phyloP scores from a whole-genome alignment of 768 basidiomycete genomes.

The Mycena indigotica region DNA sequence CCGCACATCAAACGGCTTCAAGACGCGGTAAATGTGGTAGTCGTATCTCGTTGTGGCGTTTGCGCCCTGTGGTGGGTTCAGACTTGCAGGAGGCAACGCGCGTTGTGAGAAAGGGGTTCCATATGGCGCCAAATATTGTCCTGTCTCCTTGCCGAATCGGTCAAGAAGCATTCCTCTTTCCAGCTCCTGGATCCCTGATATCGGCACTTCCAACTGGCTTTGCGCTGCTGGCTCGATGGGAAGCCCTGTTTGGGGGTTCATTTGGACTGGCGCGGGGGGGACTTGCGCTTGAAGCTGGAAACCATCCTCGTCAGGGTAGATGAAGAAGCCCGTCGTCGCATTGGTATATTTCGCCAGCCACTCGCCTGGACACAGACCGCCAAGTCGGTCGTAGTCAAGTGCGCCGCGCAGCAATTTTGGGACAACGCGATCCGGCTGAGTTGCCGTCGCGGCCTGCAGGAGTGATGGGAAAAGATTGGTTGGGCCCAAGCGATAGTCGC shows the following conservation, averaged over 20 bases:
- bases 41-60: too few relatives aligned
- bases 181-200: conserved; percentile 13
- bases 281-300: conserved; percentile 18
- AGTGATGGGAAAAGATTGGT: background rate
- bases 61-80: conserved; percentile 6
- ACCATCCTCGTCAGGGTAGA: background rate
- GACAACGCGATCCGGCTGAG: background rate
- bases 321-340: background rate
- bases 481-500: conserved; percentile 10
- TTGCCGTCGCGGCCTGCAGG: too few relatives aligned
- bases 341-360: conserved; percentile 8
- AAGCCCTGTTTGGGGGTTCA: too few relatives aligned
- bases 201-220: background rate
- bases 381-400: conserved; percentile 8
- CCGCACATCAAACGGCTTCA: conserved; percentile 8
- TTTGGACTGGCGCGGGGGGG: too few relatives aligned
- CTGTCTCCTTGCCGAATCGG: conserved; percentile 12
- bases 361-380: conserved; percentile 16
- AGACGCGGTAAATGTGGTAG: conserved; percentile 16
- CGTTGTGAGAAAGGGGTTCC: conserved; percentile 17
- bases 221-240: too few relatives aligned
- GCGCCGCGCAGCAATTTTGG: background rate
- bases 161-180: conserved; percentile 6
- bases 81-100: conserved; percentile 10
- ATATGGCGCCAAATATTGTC: conserved; percentile 10